phyloP scores from a whole-genome alignment of 2,329 filamentous ascomycete species.

The Arthrobotrys musiformis region DNA sequence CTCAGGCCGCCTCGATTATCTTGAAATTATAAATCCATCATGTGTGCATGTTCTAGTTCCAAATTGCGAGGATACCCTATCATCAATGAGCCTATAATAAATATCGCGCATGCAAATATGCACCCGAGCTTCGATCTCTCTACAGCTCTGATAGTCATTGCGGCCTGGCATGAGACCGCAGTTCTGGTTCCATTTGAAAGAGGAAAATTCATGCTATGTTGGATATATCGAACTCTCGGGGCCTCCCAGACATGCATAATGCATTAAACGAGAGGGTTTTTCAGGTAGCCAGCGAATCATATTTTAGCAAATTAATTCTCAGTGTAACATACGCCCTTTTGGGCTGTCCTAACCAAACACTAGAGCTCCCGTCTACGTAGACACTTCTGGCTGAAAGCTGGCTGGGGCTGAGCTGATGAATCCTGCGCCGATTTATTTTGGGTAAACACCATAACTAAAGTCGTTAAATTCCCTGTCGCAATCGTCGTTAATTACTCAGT shows the following conservation, averaged over 20 bases:
- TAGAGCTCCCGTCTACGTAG: slow-evolving; percentile 19
- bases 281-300: not conserved
- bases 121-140: not conserved
- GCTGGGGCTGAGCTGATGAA: not conserved
- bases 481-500: slow-evolving; percentile 1
- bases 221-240: not conserved
- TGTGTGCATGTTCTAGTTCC: not conserved
- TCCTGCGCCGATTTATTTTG: slow-evolving; percentile 7
- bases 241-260: not conserved
- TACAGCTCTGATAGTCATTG: no score
- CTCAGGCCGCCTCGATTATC: slow-evolving; percentile 18
- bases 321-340: not conserved
- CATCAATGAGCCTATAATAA: not conserved
- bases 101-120: slow-evolving; percentile 16
- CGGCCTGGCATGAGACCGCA: slow-evolving; percentile 15
- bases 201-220: slow-evolving; percentile 5
- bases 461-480: slow-evolving; percentile 16
- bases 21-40: slow-evolving; percentile 21
- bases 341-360: not conserved
- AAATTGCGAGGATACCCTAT: not conserved
- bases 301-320: not conserved
- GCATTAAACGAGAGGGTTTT: not conserved
- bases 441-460: slow-evolving; percentile 18
- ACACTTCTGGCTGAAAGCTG: not conserved
- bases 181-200: not conserved